Evolutionary conservation across 257 asterid genomes (phyloP).

Genomic region (Scutellaria galericulata): DNA sequence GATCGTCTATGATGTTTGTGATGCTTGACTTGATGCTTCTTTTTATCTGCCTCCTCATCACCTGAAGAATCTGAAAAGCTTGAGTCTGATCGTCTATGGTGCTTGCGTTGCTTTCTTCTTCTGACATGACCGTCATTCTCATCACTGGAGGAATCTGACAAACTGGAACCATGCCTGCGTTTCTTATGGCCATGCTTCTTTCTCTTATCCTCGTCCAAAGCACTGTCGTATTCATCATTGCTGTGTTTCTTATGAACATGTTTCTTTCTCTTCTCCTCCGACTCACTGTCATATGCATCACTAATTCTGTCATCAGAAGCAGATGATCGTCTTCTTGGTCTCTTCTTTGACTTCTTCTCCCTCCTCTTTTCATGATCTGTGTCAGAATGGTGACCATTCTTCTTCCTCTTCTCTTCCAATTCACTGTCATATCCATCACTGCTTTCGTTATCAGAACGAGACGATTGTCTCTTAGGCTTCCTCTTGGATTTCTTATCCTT

Average conservation of each 20-base stretch:
- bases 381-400: slow-evolving; percentile 45
- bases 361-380: slow-evolving; percentile 60
- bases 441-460: slow-evolving; percentile 52
- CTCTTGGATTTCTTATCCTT: slow-evolving; percentile 59
- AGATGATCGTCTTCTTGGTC: slow-evolving; percentile 56
- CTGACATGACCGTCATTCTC: slow-evolving; percentile 44
- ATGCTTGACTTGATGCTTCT: slow-evolving; percentile 45
- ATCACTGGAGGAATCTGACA: slow-evolving; percentile 51
- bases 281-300: slow-evolving; percentile 50
- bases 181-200: slow-evolving; percentile 60
- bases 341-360: slow-evolving; percentile 59
- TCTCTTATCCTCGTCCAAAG: slow-evolving; percentile 52
- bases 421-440: slow-evolving; percentile 53
- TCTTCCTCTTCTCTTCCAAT: slow-evolving; percentile 54
- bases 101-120: slow-evolving; percentile 57
- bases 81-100: slow-evolving; percentile 40
- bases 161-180: slow-evolving; percentile 50
- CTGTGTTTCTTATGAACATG: slow-evolving; percentile 53
- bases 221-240: slow-evolving; percentile 51
- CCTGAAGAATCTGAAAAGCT: slow-evolving; percentile 52
- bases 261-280: slow-evolving; percentile 54
- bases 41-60: slow-evolving; percentile 46
- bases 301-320: slow-evolving; percentile 54
- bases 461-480: slow-evolving; percentile 58
- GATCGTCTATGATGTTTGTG: slow-evolving; percentile 41